Percentiles rank a stretch among this genome's conserved stretches.
phyloP scores from a whole-genome alignment of 208 protist genomes.

The Porcisia deanei region DNA sequence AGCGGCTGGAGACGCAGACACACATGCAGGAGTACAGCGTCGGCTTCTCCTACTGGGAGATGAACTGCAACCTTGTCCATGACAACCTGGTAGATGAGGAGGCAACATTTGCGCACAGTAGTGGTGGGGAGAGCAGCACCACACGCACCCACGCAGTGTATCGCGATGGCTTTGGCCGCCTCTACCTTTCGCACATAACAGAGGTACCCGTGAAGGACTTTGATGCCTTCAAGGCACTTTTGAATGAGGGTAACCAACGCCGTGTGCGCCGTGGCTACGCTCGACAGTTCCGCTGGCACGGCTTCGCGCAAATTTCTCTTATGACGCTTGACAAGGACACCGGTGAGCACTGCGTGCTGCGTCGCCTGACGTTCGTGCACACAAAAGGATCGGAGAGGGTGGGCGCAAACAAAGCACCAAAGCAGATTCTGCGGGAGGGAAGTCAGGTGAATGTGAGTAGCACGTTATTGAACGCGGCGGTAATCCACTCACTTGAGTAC shows the following conservation, averaged over 20 bases:
- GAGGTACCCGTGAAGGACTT: slow-evolving; percentile 61
- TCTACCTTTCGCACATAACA: slow-evolving; percentile 71
- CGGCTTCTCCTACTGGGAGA: slow-evolving; percentile 85
- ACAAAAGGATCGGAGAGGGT: slow-evolving; percentile 86
- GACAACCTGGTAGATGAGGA: slow-evolving; percentile 64
- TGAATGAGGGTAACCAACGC: slow-evolving; percentile 59
- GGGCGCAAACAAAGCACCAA: slow-evolving; percentile 61
- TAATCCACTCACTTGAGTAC: slow-evolving; percentile 89
- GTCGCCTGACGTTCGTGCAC: slow-evolving; percentile 88
- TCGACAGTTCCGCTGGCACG: slow-evolving; percentile 79
- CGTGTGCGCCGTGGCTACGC: slow-evolving; percentile 56
- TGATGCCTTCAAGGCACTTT: slow-evolving; percentile 64
- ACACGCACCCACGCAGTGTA: slow-evolving; percentile 45
- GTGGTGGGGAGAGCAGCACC: slow-evolving; percentile 7
- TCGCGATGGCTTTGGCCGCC: slow-evolving; percentile 64
- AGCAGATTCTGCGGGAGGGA: slow-evolving; percentile 46
- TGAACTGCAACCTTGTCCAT: slow-evolving; percentile 74
- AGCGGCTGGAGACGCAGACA: slow-evolving; percentile 52
- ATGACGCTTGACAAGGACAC: slow-evolving; percentile 62
- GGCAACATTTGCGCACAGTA: slow-evolving; percentile 15
- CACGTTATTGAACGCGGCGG: slow-evolving; percentile 73
- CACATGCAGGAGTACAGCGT: slow-evolving; percentile 60
- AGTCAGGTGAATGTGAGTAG: slow-evolving; percentile 86
- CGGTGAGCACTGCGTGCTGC: slow-evolving; percentile 61
- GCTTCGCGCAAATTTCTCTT: slow-evolving; percentile 83